Evolutionary conservation across 176 grass and related monocot species (phyloP), one percentile per base, ranked within the genome.

Genomic region (Stipa capillata): DNA sequence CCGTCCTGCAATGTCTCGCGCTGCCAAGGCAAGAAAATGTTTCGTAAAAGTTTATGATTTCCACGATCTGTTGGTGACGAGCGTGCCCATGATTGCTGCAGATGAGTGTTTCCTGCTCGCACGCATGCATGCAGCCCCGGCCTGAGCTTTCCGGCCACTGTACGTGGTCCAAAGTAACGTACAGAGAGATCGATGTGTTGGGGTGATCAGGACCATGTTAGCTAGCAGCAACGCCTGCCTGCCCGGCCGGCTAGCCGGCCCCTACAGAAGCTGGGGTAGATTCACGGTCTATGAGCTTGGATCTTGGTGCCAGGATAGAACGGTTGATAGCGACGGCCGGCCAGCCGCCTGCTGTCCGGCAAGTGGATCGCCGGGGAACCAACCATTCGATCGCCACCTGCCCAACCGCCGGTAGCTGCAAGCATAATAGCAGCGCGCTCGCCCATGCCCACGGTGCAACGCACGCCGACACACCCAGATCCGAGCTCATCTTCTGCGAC

Each of bases 261-360:
- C 25, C 55, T 78, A 68, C 34, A 20, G 67, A 24, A 37, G 49
- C 70, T 28, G 32, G 47, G 53, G 41, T 34, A 63, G 65, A 47
- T 25, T 85, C 29, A 48, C 67, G 58, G 80, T 85, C 71, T 57
- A 68, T 13, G 54, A 18, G 78, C 84, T 5, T 59, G 77, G 69
- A 75, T 81, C 77, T 17, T 23, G 72, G 43, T 57, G 86, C 57
- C 80, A 50, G 67, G 86, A 79, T 74, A 75, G 68, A n/a, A 18
- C 32, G 81, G 60, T 35, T 15, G 60, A 84, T 51, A 68, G 52
- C 51, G 68, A 79, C 62, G 57, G 75, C 41, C 54, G 36, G 63
- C 51, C 64, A 44, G 21, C 44, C 76, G 49, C 78, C 63, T 69
- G 23, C 36, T 71, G 78, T 45, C 65, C 52, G 39, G 65, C 79